phyloP scores from a whole-genome alignment of 495 filamentous ascomycete species.

The Penicillium parvum region DNA sequence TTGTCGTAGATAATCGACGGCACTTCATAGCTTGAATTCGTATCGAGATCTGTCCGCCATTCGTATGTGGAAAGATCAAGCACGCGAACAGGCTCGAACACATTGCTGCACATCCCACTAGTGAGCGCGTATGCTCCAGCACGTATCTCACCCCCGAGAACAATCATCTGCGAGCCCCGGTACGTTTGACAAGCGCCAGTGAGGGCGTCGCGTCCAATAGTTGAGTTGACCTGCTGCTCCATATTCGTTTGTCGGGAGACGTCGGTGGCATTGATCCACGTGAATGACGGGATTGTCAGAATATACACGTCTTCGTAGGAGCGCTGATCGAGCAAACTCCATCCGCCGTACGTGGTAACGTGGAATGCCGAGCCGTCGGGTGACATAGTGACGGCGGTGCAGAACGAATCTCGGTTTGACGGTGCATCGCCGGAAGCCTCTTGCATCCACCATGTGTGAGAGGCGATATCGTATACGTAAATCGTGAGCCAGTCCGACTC shows the following conservation, averaged over 20 bases:
- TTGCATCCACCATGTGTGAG: constrained; percentile 7
- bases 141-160: constrained; percentile 1
- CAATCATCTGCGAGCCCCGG: constrained; percentile 1
- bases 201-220: not conserved
- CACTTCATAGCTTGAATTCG: not conserved
- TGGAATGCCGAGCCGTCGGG: constrained; percentile 1
- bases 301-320: not conserved
- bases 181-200: not conserved
- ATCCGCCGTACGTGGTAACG: not conserved
- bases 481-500: constrained; percentile 5
- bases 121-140: constrained; percentile 2
- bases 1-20: constrained; percentile 2
- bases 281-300: not conserved
- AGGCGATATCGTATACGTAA: constrained; percentile 14
- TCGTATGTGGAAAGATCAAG: constrained; percentile 1
- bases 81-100: not conserved
- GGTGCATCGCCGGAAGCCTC: not conserved
- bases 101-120: not conserved
- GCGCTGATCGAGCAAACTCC: constrained; percentile 1
- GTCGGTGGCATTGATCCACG: not conserved
- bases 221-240: not conserved
- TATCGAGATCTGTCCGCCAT: not conserved
- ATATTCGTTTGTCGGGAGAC: not conserved
- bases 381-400: not conserved
- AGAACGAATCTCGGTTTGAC: not conserved